A percentile compares a stretch with the other conserved stretches of the same genome.
Evolutionary conservation across 768 basidiomycete species (phyloP).

Genomic region (Russula brevipes): DNA sequence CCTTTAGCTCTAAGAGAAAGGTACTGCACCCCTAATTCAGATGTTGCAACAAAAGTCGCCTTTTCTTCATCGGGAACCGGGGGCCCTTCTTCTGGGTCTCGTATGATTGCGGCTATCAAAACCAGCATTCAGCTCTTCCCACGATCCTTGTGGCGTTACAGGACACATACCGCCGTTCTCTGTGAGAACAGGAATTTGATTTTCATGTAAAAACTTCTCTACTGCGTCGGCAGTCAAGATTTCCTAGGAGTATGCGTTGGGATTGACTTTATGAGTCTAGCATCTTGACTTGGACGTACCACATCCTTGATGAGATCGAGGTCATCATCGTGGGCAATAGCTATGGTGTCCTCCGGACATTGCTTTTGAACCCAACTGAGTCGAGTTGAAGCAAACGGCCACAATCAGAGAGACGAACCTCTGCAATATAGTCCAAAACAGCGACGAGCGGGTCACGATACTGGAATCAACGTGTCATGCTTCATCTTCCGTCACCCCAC

Average conservation of each 20-base stretch:
- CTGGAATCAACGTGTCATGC: no score
- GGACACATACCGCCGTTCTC: slow-evolving; percentile 11
- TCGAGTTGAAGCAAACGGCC: background rate
- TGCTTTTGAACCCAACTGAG: background rate
- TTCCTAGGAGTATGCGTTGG: background rate
- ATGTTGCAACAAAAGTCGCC: slow-evolving; percentile 2
- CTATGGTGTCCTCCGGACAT: background rate
- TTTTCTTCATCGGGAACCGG: background rate
- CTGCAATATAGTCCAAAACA: slow-evolving; percentile 12
- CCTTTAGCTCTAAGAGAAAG: background rate
- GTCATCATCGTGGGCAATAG: slow-evolving; percentile 17
- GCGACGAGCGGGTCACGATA: no score
- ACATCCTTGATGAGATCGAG: slow-evolving; percentile 3
- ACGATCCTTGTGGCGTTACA: background rate
- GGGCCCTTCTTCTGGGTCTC: background rate
- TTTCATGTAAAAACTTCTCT: background rate
- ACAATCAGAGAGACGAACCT: background rate
- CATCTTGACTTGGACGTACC: slow-evolving; percentile 1
- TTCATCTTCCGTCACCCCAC: no score
- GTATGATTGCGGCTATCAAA: slow-evolving; percentile 5
- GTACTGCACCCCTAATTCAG: background rate
- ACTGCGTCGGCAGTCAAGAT: slow-evolving; percentile 4
- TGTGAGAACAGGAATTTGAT: background rate
- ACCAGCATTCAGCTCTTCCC: background rate
- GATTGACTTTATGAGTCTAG: background rate